Percentiles rank a stretch among this genome's conserved stretches.
phyloP scores from a whole-genome alignment of 768 basidiomycete genomes.

The Candolleomyces efflorescens region DNA sequence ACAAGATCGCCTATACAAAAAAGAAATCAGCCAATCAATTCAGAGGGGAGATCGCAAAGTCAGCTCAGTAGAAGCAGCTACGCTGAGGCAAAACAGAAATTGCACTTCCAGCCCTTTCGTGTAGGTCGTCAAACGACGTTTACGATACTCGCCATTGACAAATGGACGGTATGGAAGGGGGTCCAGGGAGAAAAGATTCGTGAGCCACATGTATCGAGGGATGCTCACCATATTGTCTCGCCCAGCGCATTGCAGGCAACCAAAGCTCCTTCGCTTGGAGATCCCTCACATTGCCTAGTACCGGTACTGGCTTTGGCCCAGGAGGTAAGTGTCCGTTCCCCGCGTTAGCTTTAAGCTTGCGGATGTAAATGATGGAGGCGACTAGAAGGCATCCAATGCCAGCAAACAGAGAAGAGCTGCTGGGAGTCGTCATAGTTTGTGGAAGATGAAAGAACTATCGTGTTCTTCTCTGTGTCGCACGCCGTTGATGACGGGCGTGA shows the following conservation, averaged over 20 bases:
- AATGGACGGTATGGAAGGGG: no score
- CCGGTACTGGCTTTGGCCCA: slow-evolving; percentile 61
- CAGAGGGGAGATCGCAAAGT: neutral
- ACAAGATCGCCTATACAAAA: slow-evolving; percentile 50
- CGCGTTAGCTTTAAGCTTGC: slow-evolving; percentile 37
- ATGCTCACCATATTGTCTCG: slow-evolving; percentile 54
- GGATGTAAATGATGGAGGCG: slow-evolving; percentile 36
- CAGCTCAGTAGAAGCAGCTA: neutral
- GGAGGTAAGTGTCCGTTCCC: slow-evolving; percentile 45
- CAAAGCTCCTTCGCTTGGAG: slow-evolving; percentile 60
- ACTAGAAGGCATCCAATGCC: slow-evolving; percentile 34
- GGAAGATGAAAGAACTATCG: slow-evolving; percentile 1
- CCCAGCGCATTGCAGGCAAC: slow-evolving; percentile 60
- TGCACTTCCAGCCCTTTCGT: no score
- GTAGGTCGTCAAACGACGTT: no score
- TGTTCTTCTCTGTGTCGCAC: slow-evolving; percentile 4
- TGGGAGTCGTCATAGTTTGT: slow-evolving; percentile 15
- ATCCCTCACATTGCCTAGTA: slow-evolving; percentile 63
- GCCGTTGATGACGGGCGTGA: slow-evolving; percentile 10
- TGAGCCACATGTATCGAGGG: neutral
- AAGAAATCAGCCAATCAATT: slow-evolving; percentile 1
- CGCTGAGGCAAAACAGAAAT: neutral
- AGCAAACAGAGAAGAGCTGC: slow-evolving; percentile 22
- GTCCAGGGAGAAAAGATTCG: no score
- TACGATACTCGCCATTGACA: no score